Conservation (phyloP, 164 flowering plant genomes). For the Berberis vulgaris region DNA sequence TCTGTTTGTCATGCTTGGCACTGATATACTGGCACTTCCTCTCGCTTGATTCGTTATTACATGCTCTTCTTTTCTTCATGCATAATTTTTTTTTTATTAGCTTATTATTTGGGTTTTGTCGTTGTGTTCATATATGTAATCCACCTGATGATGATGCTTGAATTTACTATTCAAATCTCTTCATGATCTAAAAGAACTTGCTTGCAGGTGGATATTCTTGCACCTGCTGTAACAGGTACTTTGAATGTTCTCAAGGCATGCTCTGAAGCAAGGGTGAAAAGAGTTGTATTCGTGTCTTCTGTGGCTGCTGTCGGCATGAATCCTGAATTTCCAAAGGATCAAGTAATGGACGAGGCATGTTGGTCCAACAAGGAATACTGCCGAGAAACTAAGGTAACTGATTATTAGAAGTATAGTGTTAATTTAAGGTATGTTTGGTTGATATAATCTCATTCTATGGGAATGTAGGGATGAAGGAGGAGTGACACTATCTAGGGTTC, state of each 20-base stretch:
- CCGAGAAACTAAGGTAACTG: conserved; percentile 8
- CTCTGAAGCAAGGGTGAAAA: conserved; percentile 28
- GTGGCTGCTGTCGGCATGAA: conserved; percentile 27
- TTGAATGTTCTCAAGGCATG: conserved; percentile 41
- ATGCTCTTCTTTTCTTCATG: too few species aligned
- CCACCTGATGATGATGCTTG: too few species aligned
- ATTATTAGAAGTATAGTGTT: neutral
- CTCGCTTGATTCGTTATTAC: too few species aligned
- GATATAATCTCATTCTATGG: too few species aligned
- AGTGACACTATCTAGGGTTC: too few species aligned
- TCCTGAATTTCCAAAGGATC: conserved; percentile 33
- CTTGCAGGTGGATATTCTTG: conserved; percentile 34
- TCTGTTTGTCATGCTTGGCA: too few species aligned
- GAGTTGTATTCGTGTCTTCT: conserved; percentile 45
- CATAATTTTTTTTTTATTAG: too few species aligned
- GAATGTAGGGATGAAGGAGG: too few species aligned
- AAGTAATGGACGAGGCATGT: conserved; percentile 34
- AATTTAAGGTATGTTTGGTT: too few species aligned
- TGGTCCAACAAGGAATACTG: conserved; percentile 47
- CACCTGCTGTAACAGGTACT: conserved; percentile 49
- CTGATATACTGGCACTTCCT: too few species aligned
- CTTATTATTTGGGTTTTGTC: too few species aligned
- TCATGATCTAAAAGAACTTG: neutral
- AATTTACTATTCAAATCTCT: neutral
- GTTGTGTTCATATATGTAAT: too few species aligned